Conservation (phyloP, 148 eudicot species). For the Polygonum maritimum region DNA sequence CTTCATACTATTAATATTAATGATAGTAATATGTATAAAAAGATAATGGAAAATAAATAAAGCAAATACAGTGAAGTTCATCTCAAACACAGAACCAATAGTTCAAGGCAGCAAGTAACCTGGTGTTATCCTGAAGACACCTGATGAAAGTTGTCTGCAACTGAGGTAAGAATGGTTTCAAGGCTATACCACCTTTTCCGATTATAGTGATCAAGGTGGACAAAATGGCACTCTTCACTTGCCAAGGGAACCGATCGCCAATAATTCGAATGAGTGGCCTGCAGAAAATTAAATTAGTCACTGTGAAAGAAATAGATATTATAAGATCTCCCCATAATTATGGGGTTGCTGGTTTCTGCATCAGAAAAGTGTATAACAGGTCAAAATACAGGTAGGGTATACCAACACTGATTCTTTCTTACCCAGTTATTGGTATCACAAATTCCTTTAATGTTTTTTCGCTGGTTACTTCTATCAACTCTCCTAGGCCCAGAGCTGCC, state of each 20-base stretch:
- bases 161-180: constrained; percentile 97
- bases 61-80: not conserved
- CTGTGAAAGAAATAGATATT: not conserved
- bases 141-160: constrained; percentile 93
- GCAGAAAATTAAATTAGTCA: constrained; percentile 12
- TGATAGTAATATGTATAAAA: not conserved
- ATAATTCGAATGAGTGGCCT: constrained; percentile 96
- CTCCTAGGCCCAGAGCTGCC: constrained; percentile 97
- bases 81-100: not conserved
- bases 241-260: constrained; percentile 99
- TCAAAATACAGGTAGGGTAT: not conserved
- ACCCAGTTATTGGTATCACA: constrained; percentile 95
- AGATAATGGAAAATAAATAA: not conserved
- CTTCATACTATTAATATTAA: constrained; percentile 11
- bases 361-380: not conserved
- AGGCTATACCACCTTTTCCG: constrained; percentile 79
- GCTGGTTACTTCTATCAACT: constrained; percentile 90
- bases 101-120: constrained; percentile 30
- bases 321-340: not conserved
- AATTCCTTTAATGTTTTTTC: constrained; percentile 77
- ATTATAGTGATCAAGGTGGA: constrained; percentile 87
- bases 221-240: constrained; percentile 95
- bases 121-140: constrained; percentile 84
- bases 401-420: constrained; percentile 8
- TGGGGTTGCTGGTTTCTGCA: not conserved